A percentile compares a stretch with the other conserved stretches of the same genome.
These are phyloP conservation scores for Aspergillus brunneoviolaceus DNA, from an alignment of 2,329 filamentous ascomycete species.

Conservation along the genomic window DNA sequence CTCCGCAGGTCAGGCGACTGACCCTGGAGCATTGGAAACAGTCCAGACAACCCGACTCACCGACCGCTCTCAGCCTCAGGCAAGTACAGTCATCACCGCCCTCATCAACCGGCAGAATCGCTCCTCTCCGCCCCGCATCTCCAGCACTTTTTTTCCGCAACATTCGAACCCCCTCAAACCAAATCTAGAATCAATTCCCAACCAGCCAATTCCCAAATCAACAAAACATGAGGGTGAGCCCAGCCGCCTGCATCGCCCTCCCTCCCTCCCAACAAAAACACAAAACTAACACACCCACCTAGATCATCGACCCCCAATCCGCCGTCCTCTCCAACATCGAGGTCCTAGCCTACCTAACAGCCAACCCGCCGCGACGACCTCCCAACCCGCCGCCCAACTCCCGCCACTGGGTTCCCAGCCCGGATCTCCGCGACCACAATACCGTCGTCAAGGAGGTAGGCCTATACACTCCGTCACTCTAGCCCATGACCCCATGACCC, in stretches of 20 bases:
- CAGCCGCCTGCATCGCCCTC: neutral
- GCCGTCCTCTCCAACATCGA: conserved; percentile 47
- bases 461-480: too few relatives aligned
- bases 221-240: conserved; percentile 26
- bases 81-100: neutral
- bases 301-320: conserved; percentile 48
- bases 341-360: conserved; percentile 43
- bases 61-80: neutral
- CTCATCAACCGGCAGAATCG: neutral
- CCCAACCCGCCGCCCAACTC: conserved; percentile 40
- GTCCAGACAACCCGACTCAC: neutral
- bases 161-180: neutral
- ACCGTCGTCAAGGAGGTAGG: conserved; percentile 43
- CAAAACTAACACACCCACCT: conserved; percentile 13
- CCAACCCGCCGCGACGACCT: conserved; percentile 43
- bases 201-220: neutral
- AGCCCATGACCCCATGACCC: too few relatives aligned
- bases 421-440: conserved; percentile 47
- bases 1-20: too few relatives aligned
- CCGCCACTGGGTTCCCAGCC: conserved; percentile 41
- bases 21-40: too few relatives aligned
- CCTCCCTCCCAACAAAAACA: neutral
- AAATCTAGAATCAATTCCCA: neutral
- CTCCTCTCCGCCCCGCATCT: conserved; percentile 10
- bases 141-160: conserved; percentile 8